These are phyloP conservation scores for Penicillium sp. DNA, from an alignment of 2,329 filamentous ascomycete species.

Conservation along the genomic window DNA sequence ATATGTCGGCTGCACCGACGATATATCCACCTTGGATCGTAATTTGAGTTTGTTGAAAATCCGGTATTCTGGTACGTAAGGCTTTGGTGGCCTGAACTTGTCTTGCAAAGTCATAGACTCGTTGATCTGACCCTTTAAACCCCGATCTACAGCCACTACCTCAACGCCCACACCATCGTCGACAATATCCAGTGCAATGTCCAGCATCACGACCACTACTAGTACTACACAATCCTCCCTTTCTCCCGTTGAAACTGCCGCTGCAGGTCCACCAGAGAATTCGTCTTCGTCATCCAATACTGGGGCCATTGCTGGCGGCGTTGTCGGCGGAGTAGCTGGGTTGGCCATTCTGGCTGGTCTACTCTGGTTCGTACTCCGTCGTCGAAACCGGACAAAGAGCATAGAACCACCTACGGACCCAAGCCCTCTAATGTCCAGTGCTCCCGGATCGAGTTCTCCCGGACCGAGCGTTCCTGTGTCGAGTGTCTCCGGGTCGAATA, in stretches of 20 bases:
- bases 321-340: conserved; percentile 19
- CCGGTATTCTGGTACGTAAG: conserved; percentile 1
- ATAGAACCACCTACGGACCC: background rate
- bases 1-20: conserved; percentile 17
- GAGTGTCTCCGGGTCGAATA: background rate
- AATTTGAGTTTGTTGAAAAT: conserved; percentile 1
- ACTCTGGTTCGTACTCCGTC: conserved; percentile 17
- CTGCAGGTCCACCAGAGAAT: background rate
- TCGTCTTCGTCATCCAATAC: conserved; percentile 2
- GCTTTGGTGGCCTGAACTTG: background rate
- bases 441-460: background rate
- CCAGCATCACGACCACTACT: background rate
- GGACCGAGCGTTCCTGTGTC: background rate
- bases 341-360: conserved; percentile 12
- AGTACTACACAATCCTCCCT: background rate
- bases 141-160: background rate
- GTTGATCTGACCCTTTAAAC: background rate
- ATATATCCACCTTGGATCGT: background rate
- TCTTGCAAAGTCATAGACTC: background rate
- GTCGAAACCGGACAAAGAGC: background rate
- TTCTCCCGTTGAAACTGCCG: background rate
- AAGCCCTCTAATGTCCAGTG: background rate
- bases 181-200: background rate
- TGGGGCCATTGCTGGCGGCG: conserved; percentile 12
- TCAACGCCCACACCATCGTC: background rate